phyloP scores from a whole-genome alignment of 2,329 filamentous ascomycete species.

The Penicillium glabrum region DNA sequence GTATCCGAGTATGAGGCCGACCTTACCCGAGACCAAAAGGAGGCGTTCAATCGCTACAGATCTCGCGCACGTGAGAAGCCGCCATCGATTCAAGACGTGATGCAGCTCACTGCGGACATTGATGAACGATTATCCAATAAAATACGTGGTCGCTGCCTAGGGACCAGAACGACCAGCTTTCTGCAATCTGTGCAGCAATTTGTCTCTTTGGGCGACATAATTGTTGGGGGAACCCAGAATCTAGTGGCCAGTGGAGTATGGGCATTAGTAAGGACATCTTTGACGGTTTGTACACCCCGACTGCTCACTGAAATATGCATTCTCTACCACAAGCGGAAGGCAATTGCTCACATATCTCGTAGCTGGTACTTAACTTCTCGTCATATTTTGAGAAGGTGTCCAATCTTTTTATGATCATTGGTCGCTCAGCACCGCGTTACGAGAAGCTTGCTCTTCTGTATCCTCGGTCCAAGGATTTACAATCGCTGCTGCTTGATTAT shows the following conservation, averaged over 20 bases:
- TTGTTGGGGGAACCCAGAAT: slow-evolving; percentile 47
- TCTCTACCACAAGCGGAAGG: neutral
- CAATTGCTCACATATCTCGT: neutral
- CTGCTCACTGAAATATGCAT: neutral
- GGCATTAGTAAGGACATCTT: slow-evolving; percentile 44
- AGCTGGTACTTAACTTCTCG: slow-evolving; percentile 27
- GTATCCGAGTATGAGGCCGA: slow-evolving; percentile 41
- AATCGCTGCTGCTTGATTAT: slow-evolving; percentile 41
- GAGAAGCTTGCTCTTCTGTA: slow-evolving; percentile 43
- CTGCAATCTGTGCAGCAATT: slow-evolving; percentile 46
- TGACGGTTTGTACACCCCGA: slow-evolving; percentile 35
- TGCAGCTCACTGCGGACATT: slow-evolving; percentile 43
- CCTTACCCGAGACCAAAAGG: slow-evolving; percentile 39
- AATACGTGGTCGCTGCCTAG: slow-evolving; percentile 34
- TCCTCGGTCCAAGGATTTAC: slow-evolving; percentile 38
- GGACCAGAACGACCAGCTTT: slow-evolving; percentile 45
- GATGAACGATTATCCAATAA: slow-evolving; percentile 22
- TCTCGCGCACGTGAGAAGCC: slow-evolving; percentile 17
- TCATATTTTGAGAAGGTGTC: slow-evolving; percentile 44
- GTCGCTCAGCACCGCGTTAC: slow-evolving; percentile 42
- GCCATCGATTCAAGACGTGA: slow-evolving; percentile 38
- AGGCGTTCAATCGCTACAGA: slow-evolving; percentile 1
- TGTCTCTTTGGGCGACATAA: slow-evolving; percentile 42
- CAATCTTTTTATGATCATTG: slow-evolving; percentile 42
- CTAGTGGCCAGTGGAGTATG: slow-evolving; percentile 48